Percentiles rank a stretch among this genome's conserved stretches.
phyloP scores from a whole-genome alignment of 192 early-diverging fungal genomes.

The Chytriomyces hyalinus region DNA sequence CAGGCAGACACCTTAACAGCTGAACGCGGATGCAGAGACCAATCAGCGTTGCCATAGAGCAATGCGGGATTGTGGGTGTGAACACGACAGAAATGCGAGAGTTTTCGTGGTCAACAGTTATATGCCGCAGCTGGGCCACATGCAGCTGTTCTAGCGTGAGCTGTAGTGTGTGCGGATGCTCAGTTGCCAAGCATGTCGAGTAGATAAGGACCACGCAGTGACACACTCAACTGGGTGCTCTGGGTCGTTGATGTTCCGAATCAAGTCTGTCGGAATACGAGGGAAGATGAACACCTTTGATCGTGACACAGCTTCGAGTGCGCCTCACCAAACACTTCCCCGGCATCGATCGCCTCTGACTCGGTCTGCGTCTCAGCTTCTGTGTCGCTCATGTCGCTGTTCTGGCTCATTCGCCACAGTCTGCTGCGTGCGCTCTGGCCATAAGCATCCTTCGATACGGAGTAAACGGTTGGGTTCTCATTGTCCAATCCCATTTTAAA shows the following conservation, averaged over 20 bases:
- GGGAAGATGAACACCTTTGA: background rate
- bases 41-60: slow-evolving; percentile 98
- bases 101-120: slow-evolving; percentile 74
- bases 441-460: slow-evolving; percentile 41
- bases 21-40: slow-evolving; percentile 95
- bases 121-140: slow-evolving; percentile 86
- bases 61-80: slow-evolving; percentile 98
- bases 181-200: no score
- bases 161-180: background rate
- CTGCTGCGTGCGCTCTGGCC: slow-evolving; percentile 25
- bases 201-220: no score
- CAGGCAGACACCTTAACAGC: slow-evolving; percentile 83
- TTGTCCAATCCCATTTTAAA: slow-evolving; percentile 48
- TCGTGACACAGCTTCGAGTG: background rate
- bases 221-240: slow-evolving; percentile 75
- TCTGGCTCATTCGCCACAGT: slow-evolving; percentile 5
- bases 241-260: slow-evolving; percentile 95
- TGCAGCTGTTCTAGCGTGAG: slow-evolving; percentile 96
- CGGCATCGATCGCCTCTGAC: slow-evolving; percentile 77
- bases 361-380: slow-evolving; percentile 54
- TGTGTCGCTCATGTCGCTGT: slow-evolving; percentile 32
- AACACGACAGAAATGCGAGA: slow-evolving; percentile 82
- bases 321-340: slow-evolving; percentile 83
- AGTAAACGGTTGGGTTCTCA: slow-evolving; percentile 82
- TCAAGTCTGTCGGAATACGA: slow-evolving; percentile 62